Evolutionary conservation across 768 basidiomycete species (phyloP).

Genomic region (Hygrophorus russula): DNA sequence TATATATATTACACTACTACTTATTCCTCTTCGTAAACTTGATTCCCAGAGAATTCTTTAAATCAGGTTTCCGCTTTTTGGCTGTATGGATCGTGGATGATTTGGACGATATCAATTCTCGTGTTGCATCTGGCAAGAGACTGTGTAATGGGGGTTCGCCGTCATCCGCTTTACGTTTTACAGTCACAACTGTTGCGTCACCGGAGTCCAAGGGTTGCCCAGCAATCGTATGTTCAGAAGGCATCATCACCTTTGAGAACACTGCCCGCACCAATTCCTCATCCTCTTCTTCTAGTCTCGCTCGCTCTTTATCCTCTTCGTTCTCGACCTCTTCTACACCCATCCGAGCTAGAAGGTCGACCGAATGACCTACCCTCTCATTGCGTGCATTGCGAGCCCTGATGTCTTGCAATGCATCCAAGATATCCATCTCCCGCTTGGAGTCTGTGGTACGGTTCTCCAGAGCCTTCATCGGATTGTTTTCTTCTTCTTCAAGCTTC

Average conservation of each 20-base stretch:
- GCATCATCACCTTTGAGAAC: constrained; percentile 62
- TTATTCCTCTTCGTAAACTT: constrained; percentile 52
- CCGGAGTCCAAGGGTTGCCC: neutral
- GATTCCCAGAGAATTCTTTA: constrained; percentile 62
- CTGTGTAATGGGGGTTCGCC: constrained; percentile 60
- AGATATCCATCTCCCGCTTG: constrained; percentile 96
- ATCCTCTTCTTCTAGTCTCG: constrained; percentile 79
- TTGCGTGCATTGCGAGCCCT: constrained; percentile 79
- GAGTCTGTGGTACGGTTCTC: constrained; percentile 90
- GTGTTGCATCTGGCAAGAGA: constrained; percentile 55
- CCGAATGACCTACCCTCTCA: constrained; percentile 70
- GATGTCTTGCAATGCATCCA: constrained; percentile 92
- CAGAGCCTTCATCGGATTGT: constrained; percentile 94
- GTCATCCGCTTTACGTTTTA: constrained; percentile 82
- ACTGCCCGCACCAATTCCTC: constrained; percentile 81
- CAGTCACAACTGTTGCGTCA: constrained; percentile 36
- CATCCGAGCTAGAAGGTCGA: constrained; percentile 56
- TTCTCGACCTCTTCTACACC: constrained; percentile 61
- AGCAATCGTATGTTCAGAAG: constrained; percentile 17
- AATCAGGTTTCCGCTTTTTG: constrained; percentile 55
- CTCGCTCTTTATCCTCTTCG: constrained; percentile 63
- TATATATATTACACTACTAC: neutral
- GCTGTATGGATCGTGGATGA: constrained; percentile 24
- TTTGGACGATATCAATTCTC: constrained; percentile 45
- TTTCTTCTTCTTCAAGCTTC: constrained; percentile 83